These are phyloP conservation scores for Annulohypoxylon moriforme DNA, from an alignment of 495 filamentous ascomycete species.

Conservation along the genomic window DNA sequence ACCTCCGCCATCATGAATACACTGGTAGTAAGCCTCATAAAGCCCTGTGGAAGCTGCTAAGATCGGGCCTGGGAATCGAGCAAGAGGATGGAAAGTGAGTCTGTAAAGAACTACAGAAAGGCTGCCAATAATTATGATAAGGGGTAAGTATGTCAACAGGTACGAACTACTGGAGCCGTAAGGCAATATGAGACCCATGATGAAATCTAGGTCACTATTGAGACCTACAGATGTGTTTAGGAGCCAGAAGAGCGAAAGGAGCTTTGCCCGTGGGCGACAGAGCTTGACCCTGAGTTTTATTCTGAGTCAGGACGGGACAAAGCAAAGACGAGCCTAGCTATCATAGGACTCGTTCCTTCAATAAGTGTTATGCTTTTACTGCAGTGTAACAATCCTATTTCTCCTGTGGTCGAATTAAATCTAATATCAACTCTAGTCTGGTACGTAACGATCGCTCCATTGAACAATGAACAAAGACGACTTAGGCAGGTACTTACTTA, in stretches of 20 bases:
- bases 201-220: neutral
- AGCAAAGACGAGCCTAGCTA: neutral
- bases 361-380: neutral
- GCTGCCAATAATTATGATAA: neutral
- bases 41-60: conserved; percentile 60
- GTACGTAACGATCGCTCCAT: neutral
- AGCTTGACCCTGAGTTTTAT: neutral
- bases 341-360: neutral
- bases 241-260: neutral
- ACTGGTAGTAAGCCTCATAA: conserved; percentile 63
- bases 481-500: too few relatives aligned
- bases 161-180: conserved; percentile 11
- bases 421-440: neutral
- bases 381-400: neutral
- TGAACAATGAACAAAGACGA: neutral
- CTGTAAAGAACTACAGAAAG: conserved; percentile 47
- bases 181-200: conserved; percentile 25
- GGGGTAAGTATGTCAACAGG: conserved; percentile 3
- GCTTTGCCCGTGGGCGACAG: neutral
- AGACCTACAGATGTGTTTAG: neutral
- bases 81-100: conserved; percentile 56
- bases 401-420: neutral
- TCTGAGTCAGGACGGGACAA: neutral
- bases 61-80: conserved; percentile 60
- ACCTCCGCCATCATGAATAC: conserved; percentile 53